Base-by-base conservation (phyloP, 1,139 yeast species). In the Suhomyces kunorum region DNA sequence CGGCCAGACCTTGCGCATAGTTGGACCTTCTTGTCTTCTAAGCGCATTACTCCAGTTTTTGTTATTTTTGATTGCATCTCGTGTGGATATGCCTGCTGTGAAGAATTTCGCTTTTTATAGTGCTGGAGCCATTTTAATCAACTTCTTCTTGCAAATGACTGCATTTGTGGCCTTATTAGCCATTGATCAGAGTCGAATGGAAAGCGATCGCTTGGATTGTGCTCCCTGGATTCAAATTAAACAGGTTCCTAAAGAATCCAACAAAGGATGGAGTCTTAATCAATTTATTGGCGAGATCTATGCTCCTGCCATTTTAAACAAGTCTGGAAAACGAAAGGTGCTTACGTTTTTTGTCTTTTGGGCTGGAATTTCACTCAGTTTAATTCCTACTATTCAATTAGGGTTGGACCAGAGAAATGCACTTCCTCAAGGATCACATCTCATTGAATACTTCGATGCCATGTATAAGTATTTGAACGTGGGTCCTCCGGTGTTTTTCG, bases 61-160 rank as follows among this genome's bases (percentile, higher is more conserved):
- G 5, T 86, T 96, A 58, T 89, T 92, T 56, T 64, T 81, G 8
- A 67, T 92, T 32, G 96, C 96, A 0, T 74, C 95, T 0, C 63
- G 72, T 6, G 98, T 92, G 6, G 76, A 82, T 13, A 92, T 90
- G 97, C 98, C 98, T 3, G 98, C 98, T 0, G 98, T 90, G 7
- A 76, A 83, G 47, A 92, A 90, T 60, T 92, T 92, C 71, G 97
- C 98, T 0, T 66, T 83, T 18, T 92, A 87, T 56, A 87, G 96
- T 11, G 94, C 96, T 0, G 87, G 90, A 9, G 94, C 98, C 0
- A 83, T 92, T 2, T 58, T 83, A 11, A 68, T 87, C 51, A 90
- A 92, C 58, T 83, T 92, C 3, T 34, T 81, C 1, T 68, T 92
- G 24, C 98, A 92, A 56, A 64, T 89, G 63, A 88, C 97, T 0